These are phyloP conservation scores for Debaryomycetaceae sp. DNA, from an alignment of 1,139 yeast species.

Conservation along the genomic window DNA sequence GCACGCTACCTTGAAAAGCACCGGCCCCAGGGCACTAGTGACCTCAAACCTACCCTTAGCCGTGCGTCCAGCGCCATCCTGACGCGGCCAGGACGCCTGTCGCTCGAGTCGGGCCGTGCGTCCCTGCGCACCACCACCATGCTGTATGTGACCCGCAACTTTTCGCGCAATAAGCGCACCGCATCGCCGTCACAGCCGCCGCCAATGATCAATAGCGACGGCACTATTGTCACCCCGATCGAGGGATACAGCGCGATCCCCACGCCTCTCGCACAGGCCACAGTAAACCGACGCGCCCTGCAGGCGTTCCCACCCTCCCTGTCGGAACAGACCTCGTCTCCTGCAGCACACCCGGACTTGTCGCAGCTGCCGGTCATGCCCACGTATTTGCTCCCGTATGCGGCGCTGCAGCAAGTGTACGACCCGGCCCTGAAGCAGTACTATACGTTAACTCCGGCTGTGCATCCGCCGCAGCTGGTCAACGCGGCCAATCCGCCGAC, in stretches of 20 bases:
- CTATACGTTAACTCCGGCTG: slow-evolving; percentile 29
- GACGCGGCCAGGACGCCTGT: not conserved
- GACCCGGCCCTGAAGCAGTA: slow-evolving; percentile 39
- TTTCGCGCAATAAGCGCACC: slow-evolving; percentile 8
- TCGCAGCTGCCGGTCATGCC: not conserved
- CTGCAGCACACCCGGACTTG: no score
- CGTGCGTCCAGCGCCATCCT: not conserved
- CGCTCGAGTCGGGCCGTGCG: slow-evolving; percentile 4
- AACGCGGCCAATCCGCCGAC: slow-evolving; percentile 3
- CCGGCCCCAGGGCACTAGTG: slow-evolving; percentile 6
- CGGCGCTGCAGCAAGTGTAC: slow-evolving; percentile 31
- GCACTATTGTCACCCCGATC: slow-evolving; percentile 35
- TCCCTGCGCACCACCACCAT: slow-evolving; percentile 12
- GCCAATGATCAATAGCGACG: slow-evolving; percentile 39
- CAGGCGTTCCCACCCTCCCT: no score
- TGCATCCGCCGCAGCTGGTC: slow-evolving; percentile 16
- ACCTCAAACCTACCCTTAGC: not conserved
- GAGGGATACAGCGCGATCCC: slow-evolving; percentile 13
- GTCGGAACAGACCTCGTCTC: no score
- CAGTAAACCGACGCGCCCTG: no score
- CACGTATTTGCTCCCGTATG: slow-evolving; percentile 1
- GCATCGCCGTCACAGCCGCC: slow-evolving; percentile 21
- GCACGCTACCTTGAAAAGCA: slow-evolving; percentile 13
- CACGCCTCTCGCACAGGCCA: not conserved
- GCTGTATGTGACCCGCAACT: slow-evolving; percentile 9